A percentile compares a stretch with the other conserved stretches of the same genome.
Conservation (phyloP, 805 yeast species). For the Lachancea nothofagi region DNA sequence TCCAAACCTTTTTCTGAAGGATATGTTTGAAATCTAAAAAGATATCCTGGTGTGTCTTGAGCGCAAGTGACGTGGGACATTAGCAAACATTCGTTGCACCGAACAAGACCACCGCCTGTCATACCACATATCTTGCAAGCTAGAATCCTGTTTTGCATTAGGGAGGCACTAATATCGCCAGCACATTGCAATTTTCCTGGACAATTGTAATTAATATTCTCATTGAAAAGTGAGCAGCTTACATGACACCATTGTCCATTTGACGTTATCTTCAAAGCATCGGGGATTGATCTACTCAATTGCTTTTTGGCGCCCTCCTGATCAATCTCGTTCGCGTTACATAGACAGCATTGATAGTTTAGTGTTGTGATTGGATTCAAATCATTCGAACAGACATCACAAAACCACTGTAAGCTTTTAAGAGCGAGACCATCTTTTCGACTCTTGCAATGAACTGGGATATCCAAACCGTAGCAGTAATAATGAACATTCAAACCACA, state of each 20-base stretch:
- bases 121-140: conserved; percentile 44
- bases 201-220: conserved; percentile 42
- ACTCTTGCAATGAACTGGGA: conserved; percentile 5
- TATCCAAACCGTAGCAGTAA: conserved; percentile 53
- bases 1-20: background rate
- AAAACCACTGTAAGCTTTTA: conserved; percentile 50
- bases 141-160: conserved; percentile 30
- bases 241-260: conserved; percentile 76
- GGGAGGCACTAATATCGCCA: conserved; percentile 33
- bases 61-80: conserved; percentile 28
- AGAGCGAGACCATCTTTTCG: background rate
- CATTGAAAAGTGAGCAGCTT: conserved; percentile 57
- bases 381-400: conserved; percentile 75
- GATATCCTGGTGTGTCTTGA: conserved; percentile 13
- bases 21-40: conserved; percentile 14
- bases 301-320: conserved; percentile 43
- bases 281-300: conserved; percentile 42
- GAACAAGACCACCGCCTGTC: conserved; percentile 41
- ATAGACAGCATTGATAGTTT: conserved; percentile 59
- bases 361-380: conserved; percentile 53
- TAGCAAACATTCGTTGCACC: conserved; percentile 19
- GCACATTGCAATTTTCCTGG: conserved; percentile 43
- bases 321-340: conserved; percentile 49
- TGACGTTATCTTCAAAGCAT: conserved; percentile 62
- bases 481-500: conserved; percentile 72